A percentile compares a stretch with the other conserved stretches of the same genome.
Evolutionary conservation across 176 grass and related monocot genomes (phyloP).

Genomic region (Triticum dicoccoides): DNA sequence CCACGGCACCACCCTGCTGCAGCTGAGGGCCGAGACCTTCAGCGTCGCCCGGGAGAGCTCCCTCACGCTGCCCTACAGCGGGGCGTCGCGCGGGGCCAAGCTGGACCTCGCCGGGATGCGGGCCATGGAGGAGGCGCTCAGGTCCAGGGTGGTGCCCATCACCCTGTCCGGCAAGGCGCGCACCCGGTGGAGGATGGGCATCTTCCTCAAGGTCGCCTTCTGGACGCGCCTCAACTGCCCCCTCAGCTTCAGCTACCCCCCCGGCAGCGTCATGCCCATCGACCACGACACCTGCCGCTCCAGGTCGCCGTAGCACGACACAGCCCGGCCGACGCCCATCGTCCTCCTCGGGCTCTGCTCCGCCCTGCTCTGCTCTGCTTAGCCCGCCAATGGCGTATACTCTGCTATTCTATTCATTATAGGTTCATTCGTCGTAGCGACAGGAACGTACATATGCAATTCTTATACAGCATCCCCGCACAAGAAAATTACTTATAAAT

Average conservation of each 20-base stretch:
- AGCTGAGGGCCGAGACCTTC: constrained; percentile 46
- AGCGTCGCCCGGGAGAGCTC: constrained; percentile 46
- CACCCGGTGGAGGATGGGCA: constrained; percentile 67
- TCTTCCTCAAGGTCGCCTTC: constrained; percentile 59
- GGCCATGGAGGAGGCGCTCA: constrained; percentile 47
- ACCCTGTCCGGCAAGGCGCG: constrained; percentile 59
- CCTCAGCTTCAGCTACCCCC: constrained; percentile 52
- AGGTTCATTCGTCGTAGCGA: no score
- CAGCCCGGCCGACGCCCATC: no score
- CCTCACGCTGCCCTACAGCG: constrained; percentile 44
- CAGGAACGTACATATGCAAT: no score
- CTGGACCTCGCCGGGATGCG: constrained; percentile 39
- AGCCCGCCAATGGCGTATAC: not conserved
- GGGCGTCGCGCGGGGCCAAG: not conserved
- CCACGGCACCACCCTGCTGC: constrained; percentile 49
- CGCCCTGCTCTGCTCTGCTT: not conserved
- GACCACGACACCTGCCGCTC: constrained; percentile 37
- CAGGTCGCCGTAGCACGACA: constrained; percentile 29
- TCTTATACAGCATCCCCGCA: no score
- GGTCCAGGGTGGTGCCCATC: constrained; percentile 47
- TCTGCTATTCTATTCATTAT: no score
- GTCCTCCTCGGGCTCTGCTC: not conserved
- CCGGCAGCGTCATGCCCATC: constrained; percentile 50
- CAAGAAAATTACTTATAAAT: no score
- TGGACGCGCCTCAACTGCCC: constrained; percentile 64